These are phyloP conservation scores for Mycena sp. DNA, from an alignment of 1,284 basidiomycete genomes.

Conservation along the genomic window DNA sequence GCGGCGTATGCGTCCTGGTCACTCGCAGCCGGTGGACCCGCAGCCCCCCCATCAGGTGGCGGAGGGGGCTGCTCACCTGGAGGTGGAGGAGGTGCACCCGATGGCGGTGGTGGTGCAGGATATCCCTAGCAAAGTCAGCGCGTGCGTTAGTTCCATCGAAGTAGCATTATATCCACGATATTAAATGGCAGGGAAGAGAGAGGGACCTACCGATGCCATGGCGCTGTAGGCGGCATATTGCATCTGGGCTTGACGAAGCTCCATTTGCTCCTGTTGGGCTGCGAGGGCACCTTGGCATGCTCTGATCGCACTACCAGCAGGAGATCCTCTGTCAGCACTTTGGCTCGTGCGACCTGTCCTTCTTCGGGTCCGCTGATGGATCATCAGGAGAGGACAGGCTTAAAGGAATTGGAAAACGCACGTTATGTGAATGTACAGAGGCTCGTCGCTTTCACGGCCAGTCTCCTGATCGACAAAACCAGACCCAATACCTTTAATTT, in stretches of 20 bases:
- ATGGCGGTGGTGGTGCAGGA: conserved; percentile 62
- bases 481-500: conserved; percentile 96
- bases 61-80: conserved; percentile 72
- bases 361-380: conserved; percentile 86
- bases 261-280: conserved; percentile 80
- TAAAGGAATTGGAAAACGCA: conserved; percentile 53
- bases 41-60: conserved; percentile 58
- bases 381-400: background rate
- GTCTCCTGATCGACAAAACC: conserved; percentile 93
- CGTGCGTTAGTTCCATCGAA: no score
- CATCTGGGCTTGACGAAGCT: conserved; percentile 81
- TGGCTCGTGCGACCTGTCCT: conserved; percentile 86
- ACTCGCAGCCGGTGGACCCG: conserved; percentile 58
- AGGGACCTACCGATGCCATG: conserved; percentile 2
- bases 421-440: conserved; percentile 96
- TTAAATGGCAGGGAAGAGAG: no score
- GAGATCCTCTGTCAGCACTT: conserved; percentile 89
- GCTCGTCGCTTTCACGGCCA: conserved; percentile 76
- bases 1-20: conserved; percentile 71
- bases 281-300: conserved; percentile 81
- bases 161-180: no score
- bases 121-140: no score
- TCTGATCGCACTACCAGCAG: conserved; percentile 89
- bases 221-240: conserved; percentile 79
- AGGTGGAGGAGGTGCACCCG: conserved; percentile 65